Base-by-base conservation (phyloP, 192 early-diverging fungal species). In the Coemansia umbellata region DNA sequence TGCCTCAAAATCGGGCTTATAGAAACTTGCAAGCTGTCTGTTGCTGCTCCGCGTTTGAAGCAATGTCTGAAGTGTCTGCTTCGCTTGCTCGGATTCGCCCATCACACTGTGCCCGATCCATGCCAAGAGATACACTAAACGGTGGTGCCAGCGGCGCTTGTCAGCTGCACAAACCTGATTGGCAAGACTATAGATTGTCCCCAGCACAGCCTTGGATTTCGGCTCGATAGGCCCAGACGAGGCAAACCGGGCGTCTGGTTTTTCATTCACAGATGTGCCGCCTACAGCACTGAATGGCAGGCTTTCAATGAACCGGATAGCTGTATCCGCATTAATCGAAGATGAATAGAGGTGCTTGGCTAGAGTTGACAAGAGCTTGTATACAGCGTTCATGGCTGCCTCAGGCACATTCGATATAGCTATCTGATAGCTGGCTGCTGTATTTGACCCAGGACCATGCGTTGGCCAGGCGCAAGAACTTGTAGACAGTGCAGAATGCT, bases 1-100 rank as follows among this genome's bases (percentile, higher is more conserved):
- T 27, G 63, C 53, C 37, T 77, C 74, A 50, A 55, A 70, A n/a
- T 70, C 63, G 2, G 74, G 49, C 59, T 77, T 77, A 60, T 77
- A 77, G 39, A 77, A 77, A 21, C 63, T 62, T 9, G 74, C 67
- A 8, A 77, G 63, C 47, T 70, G 68, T 47, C 61, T 70, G 31
- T 55, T 58, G 3, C 62, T 30, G 23, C 14, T 53, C 42, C 74
- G 74, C 58, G 66, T 66, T 47, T 77, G 67, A 26, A 77, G 41
- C 8, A 77, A 53, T 22, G 58, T 43, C 31, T 65, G 53, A 28
- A 77, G 41, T 2, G 62, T 21, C 15, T 66, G 61, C 49, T 77
- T 77, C 5, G 74, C 74, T 8, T 24, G 43, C 26, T 66, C 63
- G 5, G 73, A 44, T 27, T 55, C 37, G 21, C 35, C 32, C 13